Percentiles rank a stretch among this genome's conserved stretches.
phyloP scores from a whole-genome alignment of 306 rosid species.

The Abrus precatorius region DNA sequence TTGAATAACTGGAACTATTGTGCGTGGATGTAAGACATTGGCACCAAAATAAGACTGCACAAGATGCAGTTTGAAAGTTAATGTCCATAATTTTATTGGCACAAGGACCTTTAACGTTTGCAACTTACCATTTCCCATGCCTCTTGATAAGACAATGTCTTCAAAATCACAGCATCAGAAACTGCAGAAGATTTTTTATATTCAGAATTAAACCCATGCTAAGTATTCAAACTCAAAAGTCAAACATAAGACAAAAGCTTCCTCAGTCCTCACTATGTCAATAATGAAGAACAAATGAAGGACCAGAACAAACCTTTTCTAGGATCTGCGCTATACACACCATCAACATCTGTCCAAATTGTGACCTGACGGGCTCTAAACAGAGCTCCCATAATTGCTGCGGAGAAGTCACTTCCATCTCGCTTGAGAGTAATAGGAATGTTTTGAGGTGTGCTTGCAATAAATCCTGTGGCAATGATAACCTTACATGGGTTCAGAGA shows the following conservation, averaged over 20 bases:
- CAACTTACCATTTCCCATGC: conserved; percentile 92
- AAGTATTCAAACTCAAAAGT: neutral
- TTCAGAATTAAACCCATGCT: conserved; percentile 3
- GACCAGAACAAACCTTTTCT: conserved; percentile 68
- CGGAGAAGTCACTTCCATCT: conserved; percentile 93
- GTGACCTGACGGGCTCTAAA: conserved; percentile 74
- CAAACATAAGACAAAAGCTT: conserved; percentile 20
- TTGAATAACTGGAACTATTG: conserved; percentile 84
- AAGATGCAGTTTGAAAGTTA: conserved; percentile 35
- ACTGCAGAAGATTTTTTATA: conserved; percentile 62
- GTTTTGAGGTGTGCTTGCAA: conserved; percentile 83
- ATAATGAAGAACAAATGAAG: conserved; percentile 3
- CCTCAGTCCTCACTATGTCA: neutral
- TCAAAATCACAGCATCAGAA: conserved; percentile 81
- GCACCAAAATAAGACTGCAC: conserved; percentile 94
- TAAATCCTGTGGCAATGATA: conserved; percentile 87
- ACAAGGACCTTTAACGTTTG: conserved; percentile 12
- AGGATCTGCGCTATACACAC: conserved; percentile 90
- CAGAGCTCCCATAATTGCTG: conserved; percentile 86
- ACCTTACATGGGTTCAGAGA: conserved; percentile 69
- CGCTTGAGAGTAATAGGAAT: conserved; percentile 94
- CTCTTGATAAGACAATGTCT: conserved; percentile 83
- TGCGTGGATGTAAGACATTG: conserved; percentile 89
- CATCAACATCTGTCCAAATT: conserved; percentile 93
- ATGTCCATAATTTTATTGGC: conserved; percentile 32